Percentiles rank a stretch among this genome's conserved stretches.
These are phyloP conservation scores for Tardiomyces blankii DNA, from an alignment of 1,139 yeast genomes.

Conservation along the genomic window DNA sequence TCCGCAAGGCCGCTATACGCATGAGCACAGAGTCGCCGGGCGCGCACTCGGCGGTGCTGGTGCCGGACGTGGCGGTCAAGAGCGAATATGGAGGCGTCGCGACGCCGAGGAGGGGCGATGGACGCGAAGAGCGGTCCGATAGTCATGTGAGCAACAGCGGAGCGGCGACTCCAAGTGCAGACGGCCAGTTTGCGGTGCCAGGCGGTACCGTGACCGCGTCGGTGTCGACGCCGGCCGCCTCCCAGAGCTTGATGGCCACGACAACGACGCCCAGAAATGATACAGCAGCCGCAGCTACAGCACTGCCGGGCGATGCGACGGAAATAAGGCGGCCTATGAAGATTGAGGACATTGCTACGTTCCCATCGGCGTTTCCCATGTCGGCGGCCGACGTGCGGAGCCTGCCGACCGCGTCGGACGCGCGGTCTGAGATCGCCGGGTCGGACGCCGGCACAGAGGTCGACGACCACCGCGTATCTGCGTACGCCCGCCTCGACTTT, in stretches of 20 bases:
- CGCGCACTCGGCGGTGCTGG: background rate
- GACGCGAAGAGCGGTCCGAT: background rate
- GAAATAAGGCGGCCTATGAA: background rate
- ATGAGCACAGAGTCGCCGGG: background rate
- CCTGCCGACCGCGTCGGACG: background rate
- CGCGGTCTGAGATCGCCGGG: slow-evolving; percentile 2
- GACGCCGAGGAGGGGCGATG: background rate
- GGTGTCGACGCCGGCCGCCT: background rate
- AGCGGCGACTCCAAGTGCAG: background rate
- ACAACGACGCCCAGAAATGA: background rate
- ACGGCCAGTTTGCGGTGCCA: background rate
- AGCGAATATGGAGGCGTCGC: background rate
- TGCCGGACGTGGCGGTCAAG: slow-evolving; percentile 1
- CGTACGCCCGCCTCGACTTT: slow-evolving; percentile 89
- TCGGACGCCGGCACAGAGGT: slow-evolving; percentile 8
- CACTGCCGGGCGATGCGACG: background rate
- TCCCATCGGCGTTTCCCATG: slow-evolving; percentile 5
- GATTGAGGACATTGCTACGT: slow-evolving; percentile 13
- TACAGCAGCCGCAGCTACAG: background rate
- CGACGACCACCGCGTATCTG: slow-evolving; percentile 45
- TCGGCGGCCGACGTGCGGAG: background rate
- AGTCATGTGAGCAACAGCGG: background rate
- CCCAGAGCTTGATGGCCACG: background rate
- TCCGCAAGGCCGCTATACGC: background rate
- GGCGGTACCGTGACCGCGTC: background rate